These are phyloP conservation scores for Dictyostelium purpureum DNA, from an alignment of 78 protist species.

Conservation along the genomic window DNA sequence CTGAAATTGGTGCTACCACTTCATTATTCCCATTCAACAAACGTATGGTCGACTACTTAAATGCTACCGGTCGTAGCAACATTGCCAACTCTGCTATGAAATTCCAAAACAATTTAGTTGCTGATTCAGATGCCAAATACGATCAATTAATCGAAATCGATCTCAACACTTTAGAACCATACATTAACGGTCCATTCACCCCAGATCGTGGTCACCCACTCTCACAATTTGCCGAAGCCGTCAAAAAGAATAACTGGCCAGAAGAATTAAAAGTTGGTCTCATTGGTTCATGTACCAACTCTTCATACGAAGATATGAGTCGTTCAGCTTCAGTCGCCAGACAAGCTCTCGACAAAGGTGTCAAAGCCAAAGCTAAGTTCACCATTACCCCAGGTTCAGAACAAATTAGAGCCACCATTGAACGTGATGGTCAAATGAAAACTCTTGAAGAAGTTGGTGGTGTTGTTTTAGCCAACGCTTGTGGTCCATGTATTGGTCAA, in stretches of 20 bases:
- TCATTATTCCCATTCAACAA: slow-evolving; percentile 96
- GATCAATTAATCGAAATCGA: slow-evolving; percentile 94
- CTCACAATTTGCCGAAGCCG: slow-evolving; percentile 80
- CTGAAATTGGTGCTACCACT: slow-evolving; percentile 98
- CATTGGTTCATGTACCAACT: slow-evolving; percentile 97
- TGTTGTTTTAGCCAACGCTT: slow-evolving; percentile 95
- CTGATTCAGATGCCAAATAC: slow-evolving; percentile 87
- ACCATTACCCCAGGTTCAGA: slow-evolving; percentile 97
- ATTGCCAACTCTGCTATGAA: slow-evolving; percentile 79
- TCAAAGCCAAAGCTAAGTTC: slow-evolving; percentile 88
- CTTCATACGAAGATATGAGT: slow-evolving; percentile 96
- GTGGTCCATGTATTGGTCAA: slow-evolving; percentile 98
- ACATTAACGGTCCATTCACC: slow-evolving; percentile 98
- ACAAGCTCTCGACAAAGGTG: slow-evolving; percentile 91
- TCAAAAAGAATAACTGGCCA: slow-evolving; percentile 93
- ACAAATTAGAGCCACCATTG: slow-evolving; percentile 96
- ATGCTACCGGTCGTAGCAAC: slow-evolving; percentile 88
- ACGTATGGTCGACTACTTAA: slow-evolving; percentile 90
- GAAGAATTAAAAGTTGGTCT: slow-evolving; percentile 90
- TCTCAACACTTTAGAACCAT: slow-evolving; percentile 91
- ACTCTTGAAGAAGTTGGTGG: slow-evolving; percentile 90
- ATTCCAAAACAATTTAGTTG: slow-evolving; percentile 62
- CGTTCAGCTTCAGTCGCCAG: slow-evolving; percentile 90
- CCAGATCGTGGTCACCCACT: slow-evolving; percentile 94
- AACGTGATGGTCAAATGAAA: slow-evolving; percentile 92